Conservation (phyloP, 2,329 filamentous ascomycete genomes). For the Penicillium sp. region DNA sequence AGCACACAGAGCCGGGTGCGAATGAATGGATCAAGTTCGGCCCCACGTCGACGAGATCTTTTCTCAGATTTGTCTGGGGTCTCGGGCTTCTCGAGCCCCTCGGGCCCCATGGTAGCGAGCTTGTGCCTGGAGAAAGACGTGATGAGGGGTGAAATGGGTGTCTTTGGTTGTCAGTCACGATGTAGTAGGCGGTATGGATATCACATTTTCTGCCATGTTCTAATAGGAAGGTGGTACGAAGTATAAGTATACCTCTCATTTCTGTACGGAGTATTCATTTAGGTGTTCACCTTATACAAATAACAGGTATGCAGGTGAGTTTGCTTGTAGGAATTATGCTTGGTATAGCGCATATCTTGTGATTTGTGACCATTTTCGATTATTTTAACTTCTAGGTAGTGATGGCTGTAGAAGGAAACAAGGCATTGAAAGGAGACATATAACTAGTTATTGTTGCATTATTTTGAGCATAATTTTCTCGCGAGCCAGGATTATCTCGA, state of each 20-base stretch:
- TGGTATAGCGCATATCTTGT: not conserved
- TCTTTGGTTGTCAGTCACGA: not conserved
- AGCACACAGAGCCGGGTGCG: conserved; percentile 10
- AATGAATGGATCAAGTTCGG: conserved; percentile 12
- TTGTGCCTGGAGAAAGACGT: not conserved
- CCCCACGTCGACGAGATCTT: conserved; percentile 2
- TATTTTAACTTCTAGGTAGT: no score
- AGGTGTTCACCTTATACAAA: not conserved
- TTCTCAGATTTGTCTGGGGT: not conserved
- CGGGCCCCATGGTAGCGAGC: conserved; percentile 1
- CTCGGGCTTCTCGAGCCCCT: not conserved
- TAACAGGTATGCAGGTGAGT: not conserved
- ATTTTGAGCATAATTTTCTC: not conserved
- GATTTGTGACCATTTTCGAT: not conserved
- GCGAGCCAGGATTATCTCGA: not conserved
- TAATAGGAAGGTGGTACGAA: not conserved
- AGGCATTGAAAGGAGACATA: not conserved
- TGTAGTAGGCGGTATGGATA: not conserved
- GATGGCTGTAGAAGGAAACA: not conserved
- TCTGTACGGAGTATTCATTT: not conserved
- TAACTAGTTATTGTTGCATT: not conserved
- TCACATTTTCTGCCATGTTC: not conserved
- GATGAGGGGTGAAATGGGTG: not conserved
- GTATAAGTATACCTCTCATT: not conserved
- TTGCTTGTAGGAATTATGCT: not conserved